A percentile compares a stretch with the other conserved stretches of the same genome.
phyloP scores from a whole-genome alignment of 2,329 filamentous ascomycete species.

The Cladophialophora immunda region DNA sequence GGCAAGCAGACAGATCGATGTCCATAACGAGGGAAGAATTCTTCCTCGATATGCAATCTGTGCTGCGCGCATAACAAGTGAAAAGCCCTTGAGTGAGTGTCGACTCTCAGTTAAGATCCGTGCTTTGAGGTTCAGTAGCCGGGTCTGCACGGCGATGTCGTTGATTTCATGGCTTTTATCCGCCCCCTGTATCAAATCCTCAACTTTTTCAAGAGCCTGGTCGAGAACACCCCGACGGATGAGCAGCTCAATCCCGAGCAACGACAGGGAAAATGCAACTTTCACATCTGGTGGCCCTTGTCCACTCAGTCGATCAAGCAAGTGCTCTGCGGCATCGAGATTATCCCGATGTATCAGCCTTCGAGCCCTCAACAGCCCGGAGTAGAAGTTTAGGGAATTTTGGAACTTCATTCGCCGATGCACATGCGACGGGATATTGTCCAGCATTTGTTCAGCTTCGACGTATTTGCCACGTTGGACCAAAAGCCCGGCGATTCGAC shows the following conservation, averaged over 20 bases:
- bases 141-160: constrained; percentile 74
- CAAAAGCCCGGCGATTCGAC: constrained; percentile 73
- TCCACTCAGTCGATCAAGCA: constrained; percentile 66
- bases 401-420: constrained; percentile 79
- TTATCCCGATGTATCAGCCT: constrained; percentile 60
- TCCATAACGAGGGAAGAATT: constrained; percentile 75
- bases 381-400: constrained; percentile 62
- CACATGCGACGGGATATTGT: constrained; percentile 67
- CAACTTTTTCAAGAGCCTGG: constrained; percentile 63
- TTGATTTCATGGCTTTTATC: constrained; percentile 58
- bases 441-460: constrained; percentile 69
- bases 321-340: constrained; percentile 63
- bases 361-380: constrained; percentile 53
- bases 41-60: constrained; percentile 75
- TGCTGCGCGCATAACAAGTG: constrained; percentile 77
- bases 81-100: constrained; percentile 77
- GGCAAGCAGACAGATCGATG: constrained; percentile 72
- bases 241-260: constrained; percentile 68
- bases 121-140: constrained; percentile 76
- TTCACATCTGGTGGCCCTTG: constrained; percentile 65
- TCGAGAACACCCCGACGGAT: constrained; percentile 62
- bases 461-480: constrained; percentile 75
- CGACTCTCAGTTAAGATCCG: constrained; percentile 73
- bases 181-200: constrained; percentile 59
- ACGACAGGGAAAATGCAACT: constrained; percentile 65